Conservation (phyloP, 169 alveolate species). For the Cryptosporidium viatorum region DNA sequence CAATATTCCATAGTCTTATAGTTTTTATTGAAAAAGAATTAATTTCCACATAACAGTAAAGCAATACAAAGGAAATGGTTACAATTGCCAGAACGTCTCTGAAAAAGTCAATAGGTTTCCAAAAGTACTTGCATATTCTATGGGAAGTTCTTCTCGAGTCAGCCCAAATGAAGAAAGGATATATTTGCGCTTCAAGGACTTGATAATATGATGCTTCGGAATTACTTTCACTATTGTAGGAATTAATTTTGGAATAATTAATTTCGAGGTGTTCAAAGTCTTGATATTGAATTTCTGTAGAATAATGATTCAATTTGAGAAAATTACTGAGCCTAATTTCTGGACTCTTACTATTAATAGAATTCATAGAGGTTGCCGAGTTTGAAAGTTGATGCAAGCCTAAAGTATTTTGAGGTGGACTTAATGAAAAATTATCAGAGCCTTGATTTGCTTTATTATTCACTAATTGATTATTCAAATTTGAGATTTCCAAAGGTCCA, state of each 20-base stretch:
- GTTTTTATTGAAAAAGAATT: conserved; percentile 15
- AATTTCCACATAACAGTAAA: conserved; percentile 29
- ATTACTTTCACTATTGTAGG: not conserved
- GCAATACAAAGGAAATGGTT: not conserved
- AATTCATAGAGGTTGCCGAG: not conserved
- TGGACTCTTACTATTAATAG: not conserved
- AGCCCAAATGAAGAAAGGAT: conserved; percentile 73
- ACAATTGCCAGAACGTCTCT: conserved; percentile 36
- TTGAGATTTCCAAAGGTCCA: not conserved
- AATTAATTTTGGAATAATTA: not conserved
- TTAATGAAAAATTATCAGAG: not conserved
- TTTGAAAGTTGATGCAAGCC: not conserved
- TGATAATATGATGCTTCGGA: conserved; percentile 42
- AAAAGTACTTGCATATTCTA: conserved; percentile 56
- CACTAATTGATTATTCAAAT: not conserved
- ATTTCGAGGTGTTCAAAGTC: conserved; percentile 37
- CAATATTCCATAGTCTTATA: conserved; percentile 30
- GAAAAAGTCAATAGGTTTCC: conserved; percentile 66
- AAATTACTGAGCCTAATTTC: conserved; percentile 8
- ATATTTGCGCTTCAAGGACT: conserved; percentile 67
- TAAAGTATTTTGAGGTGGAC: not conserved
- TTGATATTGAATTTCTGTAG: not conserved
- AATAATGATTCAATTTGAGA: conserved; percentile 12
- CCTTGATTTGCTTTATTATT: not conserved
- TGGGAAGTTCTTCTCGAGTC: conserved; percentile 56